Conservation (phyloP, 2,329 filamentous ascomycete genomes). For the Penicillium thymicola region DNA sequence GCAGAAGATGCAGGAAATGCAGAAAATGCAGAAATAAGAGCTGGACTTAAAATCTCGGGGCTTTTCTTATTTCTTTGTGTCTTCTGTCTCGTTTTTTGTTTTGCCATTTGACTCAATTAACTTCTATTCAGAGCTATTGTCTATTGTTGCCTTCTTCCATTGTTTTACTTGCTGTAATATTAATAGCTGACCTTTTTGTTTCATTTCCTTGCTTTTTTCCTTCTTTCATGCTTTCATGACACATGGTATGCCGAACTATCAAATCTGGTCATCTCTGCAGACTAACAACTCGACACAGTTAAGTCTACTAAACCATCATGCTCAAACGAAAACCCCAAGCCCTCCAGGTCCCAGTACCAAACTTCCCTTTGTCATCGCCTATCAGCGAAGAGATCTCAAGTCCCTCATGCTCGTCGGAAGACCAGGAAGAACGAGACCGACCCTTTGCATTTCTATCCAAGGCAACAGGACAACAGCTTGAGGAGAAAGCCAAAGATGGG, state of each 20-base stretch:
- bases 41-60: conserved; percentile 5
- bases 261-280: background rate
- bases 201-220: background rate
- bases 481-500: conserved; percentile 9
- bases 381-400: conserved; percentile 43
- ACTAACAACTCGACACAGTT: background rate
- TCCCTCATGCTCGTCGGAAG: conserved; percentile 36
- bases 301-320: conserved; percentile 15
- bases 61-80: background rate
- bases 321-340: conserved; percentile 22
- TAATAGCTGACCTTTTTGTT: conserved; percentile 13
- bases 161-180: conserved; percentile 18
- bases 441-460: conserved; percentile 34
- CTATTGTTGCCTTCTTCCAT: conserved; percentile 13
- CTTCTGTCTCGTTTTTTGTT: background rate
- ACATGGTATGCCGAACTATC: conserved; percentile 7
- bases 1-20: background rate
- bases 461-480: conserved; percentile 19
- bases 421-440: conserved; percentile 25
- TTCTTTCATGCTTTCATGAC: background rate
- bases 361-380: conserved; percentile 44
- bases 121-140: background rate
- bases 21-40: conserved; percentile 8
- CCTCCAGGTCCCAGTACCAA: conserved; percentile 34
- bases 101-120: background rate